These are phyloP conservation scores for Botrytis medusae DNA, from an alignment of 2,329 filamentous ascomycete genomes.

Conservation along the genomic window DNA sequence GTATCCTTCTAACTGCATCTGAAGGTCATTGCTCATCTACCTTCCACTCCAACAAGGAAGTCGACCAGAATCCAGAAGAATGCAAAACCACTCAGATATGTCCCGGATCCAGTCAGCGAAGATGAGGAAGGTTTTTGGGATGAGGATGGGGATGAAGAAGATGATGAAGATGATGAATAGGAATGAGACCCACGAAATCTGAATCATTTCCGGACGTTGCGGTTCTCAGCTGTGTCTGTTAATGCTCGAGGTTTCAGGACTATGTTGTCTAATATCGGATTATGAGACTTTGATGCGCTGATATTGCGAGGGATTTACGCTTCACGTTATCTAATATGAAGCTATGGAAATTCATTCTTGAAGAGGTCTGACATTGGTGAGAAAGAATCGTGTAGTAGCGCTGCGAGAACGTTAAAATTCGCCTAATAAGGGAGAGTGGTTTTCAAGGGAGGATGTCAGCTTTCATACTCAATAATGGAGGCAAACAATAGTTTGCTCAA, in stretches of 20 bases:
- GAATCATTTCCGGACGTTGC: background rate
- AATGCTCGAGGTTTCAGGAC: background rate
- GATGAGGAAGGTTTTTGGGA: conserved; percentile 2
- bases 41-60: background rate
- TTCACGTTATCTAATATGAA: background rate
- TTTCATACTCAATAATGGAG: background rate
- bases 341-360: background rate
- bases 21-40: background rate
- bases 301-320: background rate
- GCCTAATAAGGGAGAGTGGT: background rate
- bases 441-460: background rate
- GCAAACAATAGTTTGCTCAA: background rate
- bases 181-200: background rate
- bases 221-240: background rate
- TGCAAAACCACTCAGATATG: conserved; percentile 10
- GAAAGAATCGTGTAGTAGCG: background rate
- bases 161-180: background rate
- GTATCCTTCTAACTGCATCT: background rate
- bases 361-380: background rate
- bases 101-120: conserved; percentile 9
- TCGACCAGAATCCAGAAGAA: conserved; percentile 13
- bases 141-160: background rate
- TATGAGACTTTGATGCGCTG: conserved; percentile 1
- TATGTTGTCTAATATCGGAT: background rate
- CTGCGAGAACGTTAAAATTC: background rate